Evolutionary conservation across 2,329 filamentous ascomycete genomes (phyloP), one percentile per base, ranked within the genome.

Genomic region (Exophiala mesophila): DNA sequence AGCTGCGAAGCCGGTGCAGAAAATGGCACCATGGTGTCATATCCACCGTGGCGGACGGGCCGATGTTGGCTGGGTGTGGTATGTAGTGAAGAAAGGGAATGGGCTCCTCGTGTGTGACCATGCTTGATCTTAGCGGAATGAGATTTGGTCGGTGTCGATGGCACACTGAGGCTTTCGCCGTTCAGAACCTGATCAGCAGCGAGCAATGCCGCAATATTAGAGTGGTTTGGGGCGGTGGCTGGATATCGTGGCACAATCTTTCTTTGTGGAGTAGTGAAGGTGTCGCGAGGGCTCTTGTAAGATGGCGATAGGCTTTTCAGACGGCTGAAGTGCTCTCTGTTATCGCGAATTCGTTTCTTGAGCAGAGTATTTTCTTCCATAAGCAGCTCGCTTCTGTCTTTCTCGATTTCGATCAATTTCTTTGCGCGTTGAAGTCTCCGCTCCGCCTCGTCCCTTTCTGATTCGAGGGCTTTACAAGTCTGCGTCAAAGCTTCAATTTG

Each of bases 61-160:
- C 76, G 73, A 31, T 71, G 63, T 10, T 78, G 73, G 31, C 70
- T 68, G 7, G 88, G 87, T 2, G 88, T 94, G 4, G 80, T 80
- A 5, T 88, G 88, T 4, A 95, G 70, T 1, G 88, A 92, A 1
- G 88, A 94, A 61, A 94, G 71, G 32, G 87, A 92, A 60, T 94
- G 87, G 20, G 82, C 78, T 45, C 83, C 85, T 53, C 88, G 80
- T 13, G 75, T 78, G 60, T 94, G 88, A 42, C 78, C 78, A 41
- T 75, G 68, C 38, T 67, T 45, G 61, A 73, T 57, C 69, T 74
- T 62, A 65, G 73, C 47, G 62, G 69, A 18, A 60, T 68, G 50
- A 61, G 67, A 44, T 67, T 74, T 61, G 17, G 72, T 67, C 0
- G 85, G 85, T 0, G 85, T 89, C 0, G 85, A 80, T 1, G 85